Evolutionary conservation across 192 early-diverging fungal genomes (phyloP), one percentile per base, ranked within the genome.

Genomic region (Podila minutissima): DNA sequence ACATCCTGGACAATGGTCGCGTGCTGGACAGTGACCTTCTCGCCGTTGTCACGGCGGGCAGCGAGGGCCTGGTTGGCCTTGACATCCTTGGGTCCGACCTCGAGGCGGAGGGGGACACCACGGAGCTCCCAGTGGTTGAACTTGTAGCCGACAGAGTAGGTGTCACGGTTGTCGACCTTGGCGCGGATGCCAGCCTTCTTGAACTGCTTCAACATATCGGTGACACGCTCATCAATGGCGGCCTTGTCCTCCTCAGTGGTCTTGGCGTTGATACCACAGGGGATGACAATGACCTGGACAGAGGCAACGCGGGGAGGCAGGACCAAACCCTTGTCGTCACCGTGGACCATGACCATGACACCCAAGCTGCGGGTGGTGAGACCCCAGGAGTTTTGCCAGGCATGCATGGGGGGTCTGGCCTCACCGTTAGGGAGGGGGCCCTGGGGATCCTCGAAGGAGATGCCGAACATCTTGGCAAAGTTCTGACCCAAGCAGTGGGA

Each of bases 341-440:
- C 94, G 83, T 99, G 98, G 32, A 96, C 87, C 98, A 99, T 99
- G 53, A 99, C 96, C 96, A 99, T 97, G 48, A 97, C 96, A 83
- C 98, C 98, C 83, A 99, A 97, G 37, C 92, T 95, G 66, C 98
- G 94, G 50, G 98, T 99, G 60, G 97, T 93, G 58, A 99, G 77
- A 75, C 98, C 98, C 98, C 98, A 99, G 64, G 96, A 97, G 88
- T 97, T 98, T 88, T 99, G 98, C 95, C 97, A 98, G 29, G 97
- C 97, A 69, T 94, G 85, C 31, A 91, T 83, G 82, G 95, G 91
- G 66, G 88, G 88, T 70, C 88, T 86, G 65, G 89, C 90, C 69
- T 89, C 89, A 35, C 84, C 75, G 20, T 81, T 86, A 19, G 71
- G 73, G 15, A 82, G 67, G 32, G 83, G 75, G 19, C 87, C 86